Conservation (phyloP, 2,329 filamentous ascomycete species). For the Verticillium nubilum region DNA sequence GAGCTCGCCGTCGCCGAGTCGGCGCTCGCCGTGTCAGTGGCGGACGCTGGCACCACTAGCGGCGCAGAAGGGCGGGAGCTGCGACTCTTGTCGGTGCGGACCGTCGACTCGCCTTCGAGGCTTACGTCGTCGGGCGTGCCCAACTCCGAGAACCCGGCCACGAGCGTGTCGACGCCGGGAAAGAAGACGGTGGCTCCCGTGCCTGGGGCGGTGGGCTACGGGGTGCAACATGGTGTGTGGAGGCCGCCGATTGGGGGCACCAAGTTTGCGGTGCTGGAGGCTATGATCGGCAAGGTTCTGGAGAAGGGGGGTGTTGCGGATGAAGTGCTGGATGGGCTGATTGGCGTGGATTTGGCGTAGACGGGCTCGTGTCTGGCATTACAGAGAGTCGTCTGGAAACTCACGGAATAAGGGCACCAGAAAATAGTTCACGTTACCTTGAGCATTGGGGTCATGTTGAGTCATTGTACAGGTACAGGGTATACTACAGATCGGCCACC, state of each 20-base stretch:
- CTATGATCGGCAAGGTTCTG: conserved; percentile 72
- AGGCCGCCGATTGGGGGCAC: conserved; percentile 78
- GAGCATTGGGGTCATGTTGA: not conserved
- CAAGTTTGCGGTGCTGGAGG: conserved; percentile 65
- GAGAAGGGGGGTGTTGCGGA: conserved; percentile 75
- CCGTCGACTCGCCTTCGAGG: conserved; percentile 68
- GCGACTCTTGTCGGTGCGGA: conserved; percentile 62
- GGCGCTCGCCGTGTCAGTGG: conserved; percentile 79
- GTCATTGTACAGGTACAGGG: conserved; percentile 9
- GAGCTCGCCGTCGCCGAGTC: conserved; percentile 91
- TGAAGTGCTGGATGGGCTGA: conserved; percentile 78
- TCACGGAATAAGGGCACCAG: conserved; percentile 1
- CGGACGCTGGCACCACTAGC: conserved; percentile 31
- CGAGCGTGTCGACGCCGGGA: conserved; percentile 28
- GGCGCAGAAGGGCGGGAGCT: conserved; percentile 37
- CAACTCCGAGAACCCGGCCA: conserved; percentile 55
- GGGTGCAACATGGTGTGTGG: conserved; percentile 67
- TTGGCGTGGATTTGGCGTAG: conserved; percentile 65
- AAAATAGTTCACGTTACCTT: conserved; percentile 9
- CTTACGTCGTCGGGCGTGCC: conserved; percentile 67
- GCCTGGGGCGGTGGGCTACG: conserved; percentile 41
- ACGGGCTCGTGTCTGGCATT: not conserved
- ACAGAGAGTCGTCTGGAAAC: not conserved
- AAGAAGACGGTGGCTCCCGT: conserved; percentile 31
- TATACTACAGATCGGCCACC: conserved; percentile 3